These are phyloP conservation scores for Phyllosticta capitalensis DNA, from an alignment of 2,329 filamentous ascomycete species.

Conservation along the genomic window DNA sequence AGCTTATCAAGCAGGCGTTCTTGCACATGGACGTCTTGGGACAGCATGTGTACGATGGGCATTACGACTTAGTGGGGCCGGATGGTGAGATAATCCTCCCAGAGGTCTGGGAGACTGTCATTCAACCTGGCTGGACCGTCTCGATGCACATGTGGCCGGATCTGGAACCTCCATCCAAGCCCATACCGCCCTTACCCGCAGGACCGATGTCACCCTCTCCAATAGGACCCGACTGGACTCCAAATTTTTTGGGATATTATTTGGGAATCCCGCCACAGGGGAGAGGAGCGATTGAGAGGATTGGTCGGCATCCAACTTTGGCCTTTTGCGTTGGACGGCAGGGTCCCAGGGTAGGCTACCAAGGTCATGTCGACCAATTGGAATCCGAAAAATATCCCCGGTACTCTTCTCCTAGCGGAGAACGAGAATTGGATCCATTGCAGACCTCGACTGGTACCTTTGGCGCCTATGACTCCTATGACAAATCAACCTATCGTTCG, in stretches of 20 bases:
- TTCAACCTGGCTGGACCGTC: slow-evolving; percentile 39
- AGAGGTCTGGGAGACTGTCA: slow-evolving; percentile 38
- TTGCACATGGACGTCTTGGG: slow-evolving; percentile 36
- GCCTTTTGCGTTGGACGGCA: slow-evolving; percentile 20
- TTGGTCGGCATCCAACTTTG: slow-evolving; percentile 11
- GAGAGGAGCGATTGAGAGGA: slow-evolving; percentile 6
- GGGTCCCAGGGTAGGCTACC: too few relatives aligned
- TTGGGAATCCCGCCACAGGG: slow-evolving; percentile 4
- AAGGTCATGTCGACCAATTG: too few relatives aligned
- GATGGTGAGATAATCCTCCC: slow-evolving; percentile 41
- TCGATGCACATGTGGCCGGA: slow-evolving; percentile 42
- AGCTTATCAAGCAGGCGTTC: slow-evolving; percentile 40
- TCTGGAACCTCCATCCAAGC: slow-evolving; percentile 20
- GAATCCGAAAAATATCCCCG: too few relatives aligned
- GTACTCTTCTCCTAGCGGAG: slow-evolving; percentile 24
- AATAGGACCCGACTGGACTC: neutral
- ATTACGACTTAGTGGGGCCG: slow-evolving; percentile 39
- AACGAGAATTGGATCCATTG: slow-evolving; percentile 22
- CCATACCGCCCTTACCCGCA: neutral
- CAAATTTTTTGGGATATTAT: neutral
- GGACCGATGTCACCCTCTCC: slow-evolving; percentile 4
- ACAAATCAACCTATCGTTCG: slow-evolving; percentile 20
- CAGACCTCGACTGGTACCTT: slow-evolving; percentile 30
- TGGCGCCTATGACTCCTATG: slow-evolving; percentile 25
- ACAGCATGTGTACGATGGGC: slow-evolving; percentile 35